Conservation (phyloP, 495 filamentous ascomycete genomes). For the Neurospora africana region DNA sequence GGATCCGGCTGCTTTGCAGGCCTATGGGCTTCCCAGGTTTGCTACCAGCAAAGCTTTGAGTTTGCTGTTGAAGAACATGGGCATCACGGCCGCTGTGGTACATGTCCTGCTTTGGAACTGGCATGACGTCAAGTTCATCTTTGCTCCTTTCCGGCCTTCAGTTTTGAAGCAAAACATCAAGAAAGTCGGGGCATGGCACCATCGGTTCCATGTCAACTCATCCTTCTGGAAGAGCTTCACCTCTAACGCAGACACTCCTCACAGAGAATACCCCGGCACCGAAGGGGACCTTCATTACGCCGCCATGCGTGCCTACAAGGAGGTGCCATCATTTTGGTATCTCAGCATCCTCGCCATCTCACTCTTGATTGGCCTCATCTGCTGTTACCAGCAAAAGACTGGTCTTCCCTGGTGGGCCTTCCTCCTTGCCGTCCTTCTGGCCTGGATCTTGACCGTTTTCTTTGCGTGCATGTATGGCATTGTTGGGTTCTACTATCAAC, state of each 20-base stretch:
- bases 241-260: background rate
- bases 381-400: constrained; percentile 35
- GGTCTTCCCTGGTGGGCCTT: constrained; percentile 47
- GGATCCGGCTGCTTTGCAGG: constrained; percentile 17
- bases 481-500: constrained; percentile 24
- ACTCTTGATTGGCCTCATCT: constrained; percentile 37
- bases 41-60: constrained; percentile 30
- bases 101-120: constrained; percentile 30
- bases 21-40: constrained; percentile 30
- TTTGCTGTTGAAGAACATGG: constrained; percentile 29
- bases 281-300: constrained; percentile 37
- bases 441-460: constrained; percentile 19
- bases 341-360: constrained; percentile 28
- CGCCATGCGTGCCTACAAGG: constrained; percentile 35
- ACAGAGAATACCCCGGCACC: constrained; percentile 1
- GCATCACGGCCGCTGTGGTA: constrained; percentile 30
- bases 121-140: constrained; percentile 14
- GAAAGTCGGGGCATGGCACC: background rate
- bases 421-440: constrained; percentile 30
- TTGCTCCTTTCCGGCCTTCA: constrained; percentile 11
- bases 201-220: constrained; percentile 1
- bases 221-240: constrained; percentile 3
- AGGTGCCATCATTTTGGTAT: constrained; percentile 46
- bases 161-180: constrained; percentile 11
- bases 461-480: constrained; percentile 24